Evolutionary conservation across 805 yeast genomes (phyloP), one percentile per base, ranked within the genome.

Genomic region (Hanseniaspora nectarophila): DNA sequence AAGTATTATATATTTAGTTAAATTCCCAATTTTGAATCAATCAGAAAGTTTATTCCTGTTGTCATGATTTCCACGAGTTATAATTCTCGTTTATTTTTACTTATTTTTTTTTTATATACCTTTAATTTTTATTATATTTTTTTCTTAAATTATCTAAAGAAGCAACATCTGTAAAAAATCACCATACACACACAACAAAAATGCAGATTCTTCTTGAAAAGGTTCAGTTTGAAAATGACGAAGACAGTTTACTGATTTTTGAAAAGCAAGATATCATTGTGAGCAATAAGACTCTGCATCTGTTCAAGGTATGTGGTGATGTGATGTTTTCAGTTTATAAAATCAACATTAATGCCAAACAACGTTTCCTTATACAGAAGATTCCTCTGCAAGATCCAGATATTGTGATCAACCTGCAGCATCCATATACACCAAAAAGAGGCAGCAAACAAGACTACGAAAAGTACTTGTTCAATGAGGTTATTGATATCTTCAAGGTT

Each of bases 251-350:
- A 23, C 5, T 21, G 13, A 20, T 34, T 13, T 33, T 53, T 43
- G 21, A 43, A n/a, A 39, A 21, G 4, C 35, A 52, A 32, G n/a
- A 35, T 21, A 28, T 24, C 8, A 21, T 29, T 16, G 16, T 37
- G 5, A 29, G 16, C 15, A 31, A 37, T 16, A 43, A 50, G 23
- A 13, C 32, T 21, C 38, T 39, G 8, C 31, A 51, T n/a, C 10
- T 39, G 23, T 33, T 45, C 9, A 52, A 31, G 13, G 45, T 84
- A n/a, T 76, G 76, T 56, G 65, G 82, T n/a, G 82, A 85, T 31
- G 79, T 82, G 58, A 66, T 84, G 56, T 80, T 77, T 47, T 71
- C 72, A 46, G 92, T 92, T 1, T 77, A 81, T 33, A 70, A 70
- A 7, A 80, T 84, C 5, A 72, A 70, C 39, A 66, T 63, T 23